Evolutionary conservation across 139 green algal genomes (phyloP), one percentile per base, ranked within the genome.

Genomic region (Limnomonas spitsbergensis): DNA sequence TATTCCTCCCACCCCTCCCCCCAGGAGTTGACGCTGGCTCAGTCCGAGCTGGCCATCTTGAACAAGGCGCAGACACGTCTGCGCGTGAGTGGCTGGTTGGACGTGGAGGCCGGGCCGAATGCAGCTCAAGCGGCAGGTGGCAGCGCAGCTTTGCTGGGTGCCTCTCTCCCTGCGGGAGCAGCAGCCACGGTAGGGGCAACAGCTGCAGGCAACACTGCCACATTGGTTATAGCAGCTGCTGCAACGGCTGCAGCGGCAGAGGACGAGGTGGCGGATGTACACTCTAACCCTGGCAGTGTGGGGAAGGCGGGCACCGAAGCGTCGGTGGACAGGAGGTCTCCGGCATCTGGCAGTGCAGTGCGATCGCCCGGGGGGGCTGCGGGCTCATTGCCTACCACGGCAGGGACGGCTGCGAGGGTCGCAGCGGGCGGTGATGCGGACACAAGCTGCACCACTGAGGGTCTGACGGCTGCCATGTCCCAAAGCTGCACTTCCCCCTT

Each of bases 1-100:
- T n/a, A 77, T 32, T 24, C 61, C 71, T 67, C 26, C 38, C 40
- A 37, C 71, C 38, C 38, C 39, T 24, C 29, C 38, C 26, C 70
- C 14, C 74, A 86, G 77, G 81, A 86, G 53, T 34, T 86, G n/a
- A 29, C 72, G 0, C 77, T 75, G 29, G 52, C 61, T 38, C 79
- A 38, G 31, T 4, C 52, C 0, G 82, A 86, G 68, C 40, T 86
- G 39, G 37, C 69, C 3, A 69, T 52, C 4, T 20, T 83, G 37
- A 78, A 78, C 36, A 73, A 75, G 0, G 81, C 82, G 52, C 72
- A 73, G 20, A 61, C 47, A 29, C 47, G 47, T 20, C 14, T 61
- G 47, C 14, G 47, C 14, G 47, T 61, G 14, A 61, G 20, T 61
- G 47, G 47, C 14, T 61, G 47, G 47, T 61, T 61, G 47, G 47